Conservation (phyloP, 495 filamentous ascomycete genomes). For the Daldinia childiae region DNA sequence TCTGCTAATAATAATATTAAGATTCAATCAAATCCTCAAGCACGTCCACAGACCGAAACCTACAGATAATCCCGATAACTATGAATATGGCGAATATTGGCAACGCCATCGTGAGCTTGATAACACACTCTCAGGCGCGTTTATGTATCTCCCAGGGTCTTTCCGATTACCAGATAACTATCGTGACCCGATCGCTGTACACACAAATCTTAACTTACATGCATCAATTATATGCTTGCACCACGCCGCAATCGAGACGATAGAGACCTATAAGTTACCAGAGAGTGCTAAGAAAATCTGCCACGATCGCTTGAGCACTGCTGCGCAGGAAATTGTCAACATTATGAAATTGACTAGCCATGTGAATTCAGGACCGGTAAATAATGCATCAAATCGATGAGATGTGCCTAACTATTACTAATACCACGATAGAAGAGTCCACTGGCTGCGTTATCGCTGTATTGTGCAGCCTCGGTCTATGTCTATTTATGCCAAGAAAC, state of each 20-base stretch:
- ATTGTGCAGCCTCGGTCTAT: slow-evolving; percentile 55
- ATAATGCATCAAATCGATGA: not conserved
- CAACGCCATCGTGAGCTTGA: slow-evolving; percentile 59
- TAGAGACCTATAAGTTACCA: slow-evolving; percentile 50
- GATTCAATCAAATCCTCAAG: slow-evolving; percentile 53
- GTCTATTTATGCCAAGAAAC: slow-evolving; percentile 44
- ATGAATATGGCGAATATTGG: slow-evolving; percentile 54
- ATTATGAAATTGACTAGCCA: slow-evolving; percentile 53
- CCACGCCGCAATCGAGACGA: slow-evolving; percentile 52
- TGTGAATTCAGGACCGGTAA: slow-evolving; percentile 43
- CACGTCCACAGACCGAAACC: slow-evolving; percentile 54
- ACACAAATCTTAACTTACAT: slow-evolving; percentile 58
- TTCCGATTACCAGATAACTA: slow-evolving; percentile 52
- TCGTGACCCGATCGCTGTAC: slow-evolving; percentile 50
- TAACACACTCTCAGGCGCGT: slow-evolving; percentile 54
- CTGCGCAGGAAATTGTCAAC: slow-evolving; percentile 56
- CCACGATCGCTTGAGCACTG: slow-evolving; percentile 46
- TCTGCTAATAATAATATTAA: slow-evolving; percentile 20
- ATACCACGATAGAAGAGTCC: slow-evolving; percentile 47
- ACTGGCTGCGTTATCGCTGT: slow-evolving; percentile 53
- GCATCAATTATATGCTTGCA: slow-evolving; percentile 57
- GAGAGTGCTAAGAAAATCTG: slow-evolving; percentile 46
- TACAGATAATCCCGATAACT: slow-evolving; percentile 51
- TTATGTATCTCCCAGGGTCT: slow-evolving; percentile 58
- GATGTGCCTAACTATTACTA: slow-evolving; percentile 4